phyloP scores from a whole-genome alignment of 805 yeast species.

The Candida patagonica region DNA sequence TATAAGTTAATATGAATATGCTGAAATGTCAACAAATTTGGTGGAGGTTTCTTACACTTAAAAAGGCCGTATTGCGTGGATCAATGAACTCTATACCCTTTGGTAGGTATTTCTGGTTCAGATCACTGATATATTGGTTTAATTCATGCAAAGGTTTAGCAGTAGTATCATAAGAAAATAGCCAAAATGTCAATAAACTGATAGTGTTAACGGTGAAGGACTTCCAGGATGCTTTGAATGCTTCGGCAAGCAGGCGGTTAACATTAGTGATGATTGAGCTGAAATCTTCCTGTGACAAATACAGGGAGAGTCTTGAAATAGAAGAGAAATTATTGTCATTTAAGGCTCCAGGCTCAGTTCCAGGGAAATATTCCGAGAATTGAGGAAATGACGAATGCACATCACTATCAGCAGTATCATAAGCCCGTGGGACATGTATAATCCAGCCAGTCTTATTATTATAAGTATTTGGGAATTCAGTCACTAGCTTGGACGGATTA shows the following conservation, averaged over 20 bases:
- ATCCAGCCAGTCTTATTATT: slow-evolving; percentile 15
- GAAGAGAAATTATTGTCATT: slow-evolving; percentile 20
- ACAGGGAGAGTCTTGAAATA: slow-evolving; percentile 24
- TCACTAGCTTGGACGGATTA: background rate
- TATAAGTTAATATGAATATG: background rate
- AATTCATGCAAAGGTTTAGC: slow-evolving; percentile 24
- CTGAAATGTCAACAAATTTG: background rate
- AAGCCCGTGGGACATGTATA: slow-evolving; percentile 17
- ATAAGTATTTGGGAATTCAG: slow-evolving; percentile 21
- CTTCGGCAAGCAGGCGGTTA: slow-evolving; percentile 34
- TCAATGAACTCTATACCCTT: slow-evolving; percentile 9
- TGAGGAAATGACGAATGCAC: slow-evolving; percentile 8
- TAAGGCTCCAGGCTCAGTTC: slow-evolving; percentile 19
- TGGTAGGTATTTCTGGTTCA: slow-evolving; percentile 6
- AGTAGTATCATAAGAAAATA: slow-evolving; percentile 11
- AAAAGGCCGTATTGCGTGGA: slow-evolving; percentile 12
- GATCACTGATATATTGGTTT: slow-evolving; percentile 33
- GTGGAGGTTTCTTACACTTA: slow-evolving; percentile 9
- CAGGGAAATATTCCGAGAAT: slow-evolving; percentile 19
- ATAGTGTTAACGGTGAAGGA: slow-evolving; percentile 31
- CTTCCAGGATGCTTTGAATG: slow-evolving; percentile 32
- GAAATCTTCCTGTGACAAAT: slow-evolving; percentile 34
- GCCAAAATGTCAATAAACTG: slow-evolving; percentile 35
- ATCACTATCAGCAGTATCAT: slow-evolving; percentile 4
- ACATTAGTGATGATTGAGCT: slow-evolving; percentile 33